phyloP scores from a whole-genome alignment of 2,329 filamentous ascomycete species.

The Colletotrichum godetiae region DNA sequence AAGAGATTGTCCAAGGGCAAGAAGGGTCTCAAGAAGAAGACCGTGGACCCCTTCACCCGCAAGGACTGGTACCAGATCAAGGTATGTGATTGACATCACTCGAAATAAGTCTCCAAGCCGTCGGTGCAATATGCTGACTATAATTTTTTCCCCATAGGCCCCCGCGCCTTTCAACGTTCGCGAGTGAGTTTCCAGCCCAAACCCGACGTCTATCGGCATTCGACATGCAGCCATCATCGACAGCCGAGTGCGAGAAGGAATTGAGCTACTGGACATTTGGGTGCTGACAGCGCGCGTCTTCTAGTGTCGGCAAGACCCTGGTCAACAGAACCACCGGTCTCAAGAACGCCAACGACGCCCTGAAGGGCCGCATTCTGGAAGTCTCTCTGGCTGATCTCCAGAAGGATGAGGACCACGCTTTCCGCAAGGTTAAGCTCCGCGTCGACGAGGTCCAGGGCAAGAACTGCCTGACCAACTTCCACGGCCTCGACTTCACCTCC shows the following conservation, averaged over 20 bases:
- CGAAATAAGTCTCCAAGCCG: slow-evolving; percentile 16
- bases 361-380: slow-evolving; percentile 99
- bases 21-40: slow-evolving; percentile 99
- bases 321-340: slow-evolving; percentile 99
- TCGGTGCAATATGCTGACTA: slow-evolving; percentile 35
- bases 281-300: slow-evolving; percentile 1
- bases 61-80: slow-evolving; percentile 99
- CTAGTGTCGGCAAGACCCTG: slow-evolving; percentile 98
- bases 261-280: neutral
- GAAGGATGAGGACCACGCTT: slow-evolving; percentile 99
- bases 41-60: slow-evolving; percentile 94
- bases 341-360: slow-evolving; percentile 99
- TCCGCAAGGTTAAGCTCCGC: slow-evolving; percentile 99
- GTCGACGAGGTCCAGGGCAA: slow-evolving; percentile 99
- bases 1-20: slow-evolving; percentile 99
- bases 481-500: slow-evolving; percentile 99
- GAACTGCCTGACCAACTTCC: slow-evolving; percentile 99
- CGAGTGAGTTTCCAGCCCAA: slow-evolving; percentile 78
- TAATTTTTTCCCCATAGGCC: slow-evolving; percentile 65
- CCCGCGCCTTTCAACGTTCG: slow-evolving; percentile 94
- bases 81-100: slow-evolving; percentile 58
- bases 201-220: slow-evolving; percentile 22
- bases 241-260: neutral
- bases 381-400: slow-evolving; percentile 98
- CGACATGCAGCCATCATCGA: neutral